Conservation (phyloP, 805 yeast species). For the Novakomyces olei region DNA sequence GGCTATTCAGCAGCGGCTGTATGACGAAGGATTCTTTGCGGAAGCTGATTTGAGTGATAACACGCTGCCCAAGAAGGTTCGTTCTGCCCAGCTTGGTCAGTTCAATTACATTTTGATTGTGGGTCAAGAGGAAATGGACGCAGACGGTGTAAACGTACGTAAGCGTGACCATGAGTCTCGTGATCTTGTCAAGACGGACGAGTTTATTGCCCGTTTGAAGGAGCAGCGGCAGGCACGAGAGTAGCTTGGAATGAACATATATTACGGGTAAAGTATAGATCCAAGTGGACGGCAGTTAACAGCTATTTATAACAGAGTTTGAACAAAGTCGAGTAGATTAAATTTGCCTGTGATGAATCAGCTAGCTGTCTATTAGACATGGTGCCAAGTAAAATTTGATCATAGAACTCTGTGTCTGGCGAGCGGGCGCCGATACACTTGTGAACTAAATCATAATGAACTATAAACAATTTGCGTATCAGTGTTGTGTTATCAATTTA, state of each 20-base stretch:
- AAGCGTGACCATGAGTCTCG: constrained; percentile 76
- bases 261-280: neutral
- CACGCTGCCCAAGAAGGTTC: constrained; percentile 93
- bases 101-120: constrained; percentile 92
- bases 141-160: constrained; percentile 74
- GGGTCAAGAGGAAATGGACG: constrained; percentile 78
- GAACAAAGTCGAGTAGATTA: too few species aligned
- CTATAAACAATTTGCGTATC: too few species aligned
- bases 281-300: too few species aligned
- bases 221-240: constrained; percentile 46
- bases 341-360: too few species aligned
- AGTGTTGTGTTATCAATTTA: too few species aligned
- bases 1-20: constrained; percentile 40
- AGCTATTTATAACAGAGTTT: too few species aligned
- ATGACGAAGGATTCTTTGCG: constrained; percentile 56
- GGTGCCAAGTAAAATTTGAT: too few species aligned
- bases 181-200: constrained; percentile 45
- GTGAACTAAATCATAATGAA: too few species aligned
- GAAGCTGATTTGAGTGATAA: constrained; percentile 88
- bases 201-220: constrained; percentile 46
- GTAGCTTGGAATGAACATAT: neutral
- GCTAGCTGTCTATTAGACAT: too few species aligned
- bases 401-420: too few species aligned
- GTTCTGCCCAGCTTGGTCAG: constrained; percentile 84
- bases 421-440: too few species aligned